Conservation (phyloP, 768 basidiomycete species). For the Mycena albidolilacea region DNA sequence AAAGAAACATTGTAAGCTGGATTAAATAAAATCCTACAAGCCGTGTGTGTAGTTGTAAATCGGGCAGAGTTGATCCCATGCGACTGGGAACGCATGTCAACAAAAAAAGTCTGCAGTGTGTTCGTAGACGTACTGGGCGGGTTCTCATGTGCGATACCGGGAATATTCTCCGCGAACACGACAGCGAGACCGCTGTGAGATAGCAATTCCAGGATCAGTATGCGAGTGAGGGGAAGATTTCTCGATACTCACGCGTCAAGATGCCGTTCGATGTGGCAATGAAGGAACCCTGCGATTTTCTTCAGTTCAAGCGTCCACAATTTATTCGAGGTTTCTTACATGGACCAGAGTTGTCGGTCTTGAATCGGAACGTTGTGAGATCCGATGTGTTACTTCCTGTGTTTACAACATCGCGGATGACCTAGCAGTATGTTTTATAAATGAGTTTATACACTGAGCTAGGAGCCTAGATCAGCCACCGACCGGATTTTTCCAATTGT, state of each 20-base stretch:
- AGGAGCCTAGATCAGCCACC: too few relatives aligned
- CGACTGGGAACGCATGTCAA: not conserved
- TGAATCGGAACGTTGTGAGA: constrained; percentile 23
- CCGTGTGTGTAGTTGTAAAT: constrained; percentile 14
- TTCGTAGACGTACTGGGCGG: constrained; percentile 9
- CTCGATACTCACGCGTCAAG: constrained; percentile 43
- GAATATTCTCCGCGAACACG: constrained; percentile 40
- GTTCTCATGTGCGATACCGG: constrained; percentile 3
- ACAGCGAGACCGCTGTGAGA: constrained; percentile 37
- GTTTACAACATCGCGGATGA: constrained; percentile 23
- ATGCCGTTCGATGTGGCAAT: constrained; percentile 58
- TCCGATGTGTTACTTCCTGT: constrained; percentile 3
- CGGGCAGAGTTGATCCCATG: constrained; percentile 38
- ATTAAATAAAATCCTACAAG: too few relatives aligned
- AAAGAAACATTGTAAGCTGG: too few relatives aligned
- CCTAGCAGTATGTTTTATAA: too few relatives aligned
- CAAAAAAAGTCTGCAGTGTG: not conserved
- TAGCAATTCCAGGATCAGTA: too few relatives aligned
- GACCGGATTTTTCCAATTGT: constrained; percentile 35
- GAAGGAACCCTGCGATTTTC: constrained; percentile 47
- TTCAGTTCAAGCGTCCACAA: too few relatives aligned
- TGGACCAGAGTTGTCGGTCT: constrained; percentile 74
- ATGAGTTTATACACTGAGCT: too few relatives aligned
- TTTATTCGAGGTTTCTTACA: not conserved
- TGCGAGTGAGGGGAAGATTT: too few relatives aligned